A percentile compares a stretch with the other conserved stretches of the same genome.
These are phyloP conservation scores for Eurotiales sp. DNA, from an alignment of 2,329 filamentous ascomycete species.

Conservation along the genomic window DNA sequence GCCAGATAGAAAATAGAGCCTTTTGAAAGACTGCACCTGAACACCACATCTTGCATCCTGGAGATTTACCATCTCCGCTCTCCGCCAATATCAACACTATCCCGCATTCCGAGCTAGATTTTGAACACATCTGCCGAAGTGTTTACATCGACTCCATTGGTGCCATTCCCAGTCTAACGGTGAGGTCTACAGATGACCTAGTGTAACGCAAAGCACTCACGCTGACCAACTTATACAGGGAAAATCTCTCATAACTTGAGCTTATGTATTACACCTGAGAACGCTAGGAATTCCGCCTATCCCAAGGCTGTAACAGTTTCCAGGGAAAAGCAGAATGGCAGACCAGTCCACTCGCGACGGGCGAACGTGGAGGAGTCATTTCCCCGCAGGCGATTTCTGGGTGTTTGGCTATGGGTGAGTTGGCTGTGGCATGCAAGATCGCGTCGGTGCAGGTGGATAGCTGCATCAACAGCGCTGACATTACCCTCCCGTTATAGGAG, in stretches of 20 bases:
- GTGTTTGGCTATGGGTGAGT: constrained; percentile 91
- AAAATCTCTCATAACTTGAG: no score
- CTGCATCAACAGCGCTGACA: neutral
- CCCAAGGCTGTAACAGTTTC: no score
- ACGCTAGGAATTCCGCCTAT: no score
- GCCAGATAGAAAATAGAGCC: no score
- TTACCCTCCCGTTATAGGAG: constrained; percentile 59
- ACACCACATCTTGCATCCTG: no score
- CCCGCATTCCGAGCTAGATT: neutral
- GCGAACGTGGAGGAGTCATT: constrained; percentile 42
- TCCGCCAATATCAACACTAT: neutral
- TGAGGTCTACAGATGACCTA: neutral
- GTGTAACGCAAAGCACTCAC: neutral
- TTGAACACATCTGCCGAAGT: no score
- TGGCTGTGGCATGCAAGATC: neutral
- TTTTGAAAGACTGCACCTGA: no score
- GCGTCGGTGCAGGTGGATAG: neutral
- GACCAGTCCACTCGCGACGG: neutral
- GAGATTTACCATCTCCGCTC: no score
- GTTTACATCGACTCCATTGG: no score
- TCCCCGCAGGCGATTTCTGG: constrained; percentile 71
- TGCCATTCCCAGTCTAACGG: neutral
- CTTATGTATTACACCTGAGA: neutral
- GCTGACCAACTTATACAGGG: neutral
- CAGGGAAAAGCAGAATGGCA: neutral